Conservation (phyloP, 345 rosid genomes). For the Brassica napus region Da-Ae NC_063450.1:18445001-18445500, state of each 20-base stretch:
- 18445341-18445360: slow-evolving; percentile 48
- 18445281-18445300: slow-evolving; percentile 81
- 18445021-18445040: slow-evolving; percentile 93
- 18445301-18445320: slow-evolving; percentile 94
- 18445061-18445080: slow-evolving; percentile 95
- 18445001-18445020: slow-evolving; percentile 59
- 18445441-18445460: slow-evolving; percentile 48
- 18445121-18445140: slow-evolving; percentile 75
- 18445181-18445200: slow-evolving; percentile 15
- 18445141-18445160: slow-evolving; percentile 24
- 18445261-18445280: slow-evolving; percentile 87
- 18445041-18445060: slow-evolving; percentile 90
- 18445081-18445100: slow-evolving; percentile 99
- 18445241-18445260: slow-evolving; percentile 80
- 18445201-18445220: slow-evolving; percentile 12
- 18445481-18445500: slow-evolving; percentile 90
- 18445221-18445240: slow-evolving; percentile 23
- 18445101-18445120: slow-evolving; percentile 93
- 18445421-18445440: neutral
- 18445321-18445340: slow-evolving; percentile 82
- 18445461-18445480: slow-evolving; percentile 68
- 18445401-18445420: neutral
- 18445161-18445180: slow-evolving; percentile 7
- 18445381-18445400: neutral
- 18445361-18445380: neutral